Base-by-base conservation (phyloP, 805 yeast genomes). In the Wickerhamiella cacticola region DNA sequence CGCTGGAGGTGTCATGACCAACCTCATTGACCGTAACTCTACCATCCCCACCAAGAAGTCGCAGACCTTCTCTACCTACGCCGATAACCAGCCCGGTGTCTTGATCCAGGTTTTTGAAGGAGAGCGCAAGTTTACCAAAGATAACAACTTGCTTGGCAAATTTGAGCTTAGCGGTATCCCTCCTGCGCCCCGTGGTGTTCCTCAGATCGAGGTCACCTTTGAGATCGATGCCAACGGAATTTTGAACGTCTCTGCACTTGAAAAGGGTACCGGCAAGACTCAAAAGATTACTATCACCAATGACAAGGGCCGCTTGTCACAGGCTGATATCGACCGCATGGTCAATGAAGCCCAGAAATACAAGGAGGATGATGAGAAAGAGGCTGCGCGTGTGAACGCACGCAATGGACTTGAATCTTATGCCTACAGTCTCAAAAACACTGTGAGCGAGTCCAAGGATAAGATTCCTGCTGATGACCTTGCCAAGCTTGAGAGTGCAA, bases 1-100 rank as follows among this genome's bases (percentile, higher is more conserved):
- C 59, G 95, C 96, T 63, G 96, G 96, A 76, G 96, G 96, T 79
- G 88, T 87, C 72, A 87, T 88, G 95, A 88, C 96, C 69, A 85
- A 85, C 73, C 79, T 88, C 72, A 88, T 89, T 63, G 95, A 96
- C 75, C 83, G 97, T 78, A 89, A 89, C 83, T 82, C 95, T 50
- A 86, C 95, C 53, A 87, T 88, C 60, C 96, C 96, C 71, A 83
- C 95, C 69, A 87, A 87, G 80, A 88, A 88, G 75, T 85, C 96
- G 36, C 95, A 88, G n/a, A n/a, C n/a, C n/a, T n/a, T n/a, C n/a
- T n/a, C n/a, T n/a, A n/a, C n/a, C n/a, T n/a, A n/a, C n/a, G n/a
- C n/a, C n/a, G n/a, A n/a, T n/a, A n/a, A n/a, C n/a, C n/a, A n/a
- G n/a, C n/a, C n/a, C n/a, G n/a, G n/a, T n/a, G n/a, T n/a, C n/a